These are phyloP conservation scores for Cymbopogon citratus DNA, from an alignment of 176 grass and related monocot species.

Conservation along the genomic window DNA sequence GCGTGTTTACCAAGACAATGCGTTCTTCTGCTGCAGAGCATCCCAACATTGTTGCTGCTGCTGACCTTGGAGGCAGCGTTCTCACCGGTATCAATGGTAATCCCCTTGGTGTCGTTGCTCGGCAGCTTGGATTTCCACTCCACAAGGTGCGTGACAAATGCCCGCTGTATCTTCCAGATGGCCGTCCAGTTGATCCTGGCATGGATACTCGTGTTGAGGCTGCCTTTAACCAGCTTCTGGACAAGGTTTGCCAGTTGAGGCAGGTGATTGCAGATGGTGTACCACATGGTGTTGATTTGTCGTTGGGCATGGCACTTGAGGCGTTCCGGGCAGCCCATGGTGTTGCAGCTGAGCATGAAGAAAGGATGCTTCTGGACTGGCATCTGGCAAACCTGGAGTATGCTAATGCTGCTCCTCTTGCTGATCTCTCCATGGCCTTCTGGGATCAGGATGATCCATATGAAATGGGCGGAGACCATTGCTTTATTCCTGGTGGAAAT, in stretches of 20 bases:
- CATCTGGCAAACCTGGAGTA: slow-evolving; percentile 95
- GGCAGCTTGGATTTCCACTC: slow-evolving; percentile 84
- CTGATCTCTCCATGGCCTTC: slow-evolving; percentile 87
- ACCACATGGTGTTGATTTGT: slow-evolving; percentile 56
- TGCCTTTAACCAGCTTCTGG: slow-evolving; percentile 90
- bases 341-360: slow-evolving; percentile 57
- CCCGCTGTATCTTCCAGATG: slow-evolving; percentile 82
- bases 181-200: slow-evolving; percentile 62
- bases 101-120: slow-evolving; percentile 77
- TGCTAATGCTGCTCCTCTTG: slow-evolving; percentile 83
- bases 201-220: slow-evolving; percentile 71
- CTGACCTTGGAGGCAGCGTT: slow-evolving; percentile 93
- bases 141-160: slow-evolving; percentile 95
- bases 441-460: slow-evolving; percentile 99
- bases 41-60: slow-evolving; percentile 52
- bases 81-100: slow-evolving; percentile 98
- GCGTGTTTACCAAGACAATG: slow-evolving; percentile 88
- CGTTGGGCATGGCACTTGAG: slow-evolving; percentile 79
- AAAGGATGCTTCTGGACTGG: slow-evolving; percentile 95
- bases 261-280: slow-evolving; percentile 68
- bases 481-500: slow-evolving; percentile 96
- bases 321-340: slow-evolving; percentile 65
- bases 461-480: slow-evolving; percentile 97
- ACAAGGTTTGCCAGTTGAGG: slow-evolving; percentile 85
- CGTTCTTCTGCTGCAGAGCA: slow-evolving; percentile 52